Percentiles rank a stretch among this genome's conserved stretches.
Evolutionary conservation across 2,329 filamentous ascomycete species (phyloP).

Genomic region (Botrytis squamosa): DNA sequence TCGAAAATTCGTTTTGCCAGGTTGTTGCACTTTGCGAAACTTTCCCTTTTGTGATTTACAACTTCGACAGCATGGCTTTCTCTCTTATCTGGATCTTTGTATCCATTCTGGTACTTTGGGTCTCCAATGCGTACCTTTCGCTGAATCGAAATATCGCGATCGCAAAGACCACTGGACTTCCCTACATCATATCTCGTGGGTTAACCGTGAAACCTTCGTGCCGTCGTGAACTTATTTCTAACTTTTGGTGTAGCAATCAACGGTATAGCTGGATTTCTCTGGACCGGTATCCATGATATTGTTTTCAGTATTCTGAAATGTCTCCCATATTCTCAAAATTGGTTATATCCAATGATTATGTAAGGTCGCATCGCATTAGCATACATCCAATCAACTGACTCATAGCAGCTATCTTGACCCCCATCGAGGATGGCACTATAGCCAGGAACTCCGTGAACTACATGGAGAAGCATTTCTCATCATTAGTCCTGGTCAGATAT

Average conservation of each 20-base stretch:
- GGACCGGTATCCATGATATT: background rate
- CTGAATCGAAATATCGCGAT: background rate
- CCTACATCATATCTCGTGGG: background rate
- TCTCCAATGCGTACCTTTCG: background rate
- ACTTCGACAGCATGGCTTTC: background rate
- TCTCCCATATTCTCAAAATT: constrained; percentile 7
- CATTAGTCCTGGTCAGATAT: background rate
- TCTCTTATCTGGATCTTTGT: background rate
- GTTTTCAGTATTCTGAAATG: background rate
- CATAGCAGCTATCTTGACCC: background rate
- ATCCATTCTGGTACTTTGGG: background rate
- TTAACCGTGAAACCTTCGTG: no score
- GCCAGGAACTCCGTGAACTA: background rate
- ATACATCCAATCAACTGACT: background rate
- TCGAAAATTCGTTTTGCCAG: background rate
- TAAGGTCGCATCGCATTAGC: background rate
- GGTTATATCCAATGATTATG: background rate
- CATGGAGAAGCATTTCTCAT: constrained; percentile 1
- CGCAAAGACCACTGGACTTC: background rate
- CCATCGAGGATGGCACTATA: background rate
- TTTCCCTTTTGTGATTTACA: background rate
- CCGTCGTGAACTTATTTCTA: background rate
- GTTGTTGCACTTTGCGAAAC: background rate
- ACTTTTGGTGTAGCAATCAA: background rate
- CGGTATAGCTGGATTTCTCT: background rate